Base-by-base conservation (phyloP, 2,329 filamentous ascomycete species). In the Fusarium sacchari region DNA sequence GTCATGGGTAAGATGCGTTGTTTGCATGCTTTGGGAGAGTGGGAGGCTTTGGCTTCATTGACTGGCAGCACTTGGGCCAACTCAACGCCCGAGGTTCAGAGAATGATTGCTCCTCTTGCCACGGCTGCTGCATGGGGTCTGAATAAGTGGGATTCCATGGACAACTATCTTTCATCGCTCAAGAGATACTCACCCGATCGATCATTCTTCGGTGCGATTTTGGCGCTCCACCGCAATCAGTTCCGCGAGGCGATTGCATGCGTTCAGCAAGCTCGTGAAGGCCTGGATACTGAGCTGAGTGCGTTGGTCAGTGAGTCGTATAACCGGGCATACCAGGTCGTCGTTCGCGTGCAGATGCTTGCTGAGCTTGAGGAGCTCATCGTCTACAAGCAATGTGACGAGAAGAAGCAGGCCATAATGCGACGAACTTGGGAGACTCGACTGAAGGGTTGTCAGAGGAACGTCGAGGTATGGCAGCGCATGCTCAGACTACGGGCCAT, bases 1-100 rank as follows among this genome's bases (percentile, higher is more conserved):
- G 95, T 97, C 39, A 98, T 99, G 95, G 96, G 96, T 75, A 99
- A 99, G 84, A 99, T 99, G 96, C 92, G 96, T 53, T 99, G 96
- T 87, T 85, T 98, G 72, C 96, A 99, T 81, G 97, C 96, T 14
- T 88, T 99, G 40, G 96, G 96, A 70, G 96, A 99, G 82, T 99
- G 96, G 96, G 97, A 98, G 76, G 91, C 94, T 8, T 87, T 99
- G 22, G 97, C 96, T 2, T 91, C 91, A 55, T 87, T 99, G 61
- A 96, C 95, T 0, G 93, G 97, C 79, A 95, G 95, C 80, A 97
- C 96, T 58, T 99, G 96, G 96, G 90, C 93, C 75, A 95, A 95
- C 80, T 96, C 96, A 13, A 91, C 92, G 9, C 89, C 93, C 10
- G 96, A 98, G 71, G 92, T 98, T 67, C 94, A 96, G 78, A 92